A percentile compares a stretch with the other conserved stretches of the same genome.
These are phyloP conservation scores for Exidia glandulosa DNA, from an alignment of 768 basidiomycete genomes.

Conservation along the genomic window DNA sequence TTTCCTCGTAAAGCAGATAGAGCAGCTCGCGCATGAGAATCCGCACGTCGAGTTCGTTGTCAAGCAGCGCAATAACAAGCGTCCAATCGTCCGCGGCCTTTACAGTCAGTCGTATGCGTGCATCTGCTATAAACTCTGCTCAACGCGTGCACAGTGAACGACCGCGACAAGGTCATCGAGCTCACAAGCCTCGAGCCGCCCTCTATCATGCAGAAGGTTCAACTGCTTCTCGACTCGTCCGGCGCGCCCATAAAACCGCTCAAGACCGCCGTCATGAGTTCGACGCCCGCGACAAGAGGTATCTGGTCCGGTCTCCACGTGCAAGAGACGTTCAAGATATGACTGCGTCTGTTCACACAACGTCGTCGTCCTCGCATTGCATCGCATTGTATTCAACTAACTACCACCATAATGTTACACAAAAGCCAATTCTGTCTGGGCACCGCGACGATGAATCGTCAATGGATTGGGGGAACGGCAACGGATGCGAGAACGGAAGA, in stretches of 20 bases:
- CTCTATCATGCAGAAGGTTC: conserved; percentile 65
- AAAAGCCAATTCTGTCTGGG: background rate
- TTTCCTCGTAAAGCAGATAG: conserved; percentile 53
- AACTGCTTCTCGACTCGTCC: conserved; percentile 76
- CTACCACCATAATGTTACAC: conserved; percentile 23
- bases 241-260: conserved; percentile 76
- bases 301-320: conserved; percentile 88
- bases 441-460: background rate
- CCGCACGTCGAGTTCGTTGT: conserved; percentile 83
- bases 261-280: conserved; percentile 68
- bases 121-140: conserved; percentile 6
- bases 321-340: conserved; percentile 49
- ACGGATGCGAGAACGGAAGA: background rate
- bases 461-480: background rate
- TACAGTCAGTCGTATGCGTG: conserved; percentile 43
- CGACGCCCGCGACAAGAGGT: conserved; percentile 70
- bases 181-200: conserved; percentile 65
- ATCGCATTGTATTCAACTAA: background rate
- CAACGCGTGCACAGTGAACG: conserved; percentile 49
- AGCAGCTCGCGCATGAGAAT: conserved; percentile 54
- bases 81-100: conserved; percentile 75
- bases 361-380: background rate
- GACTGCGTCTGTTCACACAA: background rate
- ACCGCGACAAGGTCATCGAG: conserved; percentile 79
- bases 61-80: conserved; percentile 57